Evolutionary conservation across 352 stramenopile species (phyloP), one percentile per base, ranked within the genome.

Genomic region (Achlya hypogyna): DNA sequence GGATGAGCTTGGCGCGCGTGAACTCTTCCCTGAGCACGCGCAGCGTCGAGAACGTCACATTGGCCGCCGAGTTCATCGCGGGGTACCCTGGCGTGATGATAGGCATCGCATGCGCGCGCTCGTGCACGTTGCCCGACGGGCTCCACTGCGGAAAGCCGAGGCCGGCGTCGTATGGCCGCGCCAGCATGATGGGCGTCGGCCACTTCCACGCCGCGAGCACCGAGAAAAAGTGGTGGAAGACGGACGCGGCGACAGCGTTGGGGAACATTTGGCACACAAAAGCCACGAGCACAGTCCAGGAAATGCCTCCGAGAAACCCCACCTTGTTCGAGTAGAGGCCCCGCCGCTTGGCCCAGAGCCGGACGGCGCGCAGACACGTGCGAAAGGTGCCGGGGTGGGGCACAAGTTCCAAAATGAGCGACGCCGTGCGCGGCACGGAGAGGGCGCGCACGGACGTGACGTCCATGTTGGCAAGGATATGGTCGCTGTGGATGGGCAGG

Each of bases 231-330:
- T 78, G 80, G 65, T 93, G 80, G 60, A 93, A 75, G 8, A 92
- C 63, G 8, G 75, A 78, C 40, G 81, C 86, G 51, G 89, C 78
- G 28, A 78, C 86, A 2, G 84, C 86, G 49, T 84, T 82, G 1
- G 84, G 86, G 59, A 92, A 89, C 81, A 93, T 87, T 79, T 95
- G 86, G 53, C 84, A 95, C 18, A 93, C 74, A 52, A 93, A 92
- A 4, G 84, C 87, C 9, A 92, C 86, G 5, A 95, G 72, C 31
- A 95, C 74, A n/a, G 81, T 87, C 84, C 84, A 95, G 38, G 83
- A 92, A 31, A 93, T 83, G 45, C 86, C 86, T 6, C 86, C 84
- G 0, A 95, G 72, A 35, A 84, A 95, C 3, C 86, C 86, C 1
- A 81, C 75, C 63, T 91, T 92, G 76, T 89, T 91, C 62, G 86